Evolutionary conservation across 2,329 filamentous ascomycete genomes (phyloP).

Genomic region (Atkinsonella hypoxylon): DNA sequence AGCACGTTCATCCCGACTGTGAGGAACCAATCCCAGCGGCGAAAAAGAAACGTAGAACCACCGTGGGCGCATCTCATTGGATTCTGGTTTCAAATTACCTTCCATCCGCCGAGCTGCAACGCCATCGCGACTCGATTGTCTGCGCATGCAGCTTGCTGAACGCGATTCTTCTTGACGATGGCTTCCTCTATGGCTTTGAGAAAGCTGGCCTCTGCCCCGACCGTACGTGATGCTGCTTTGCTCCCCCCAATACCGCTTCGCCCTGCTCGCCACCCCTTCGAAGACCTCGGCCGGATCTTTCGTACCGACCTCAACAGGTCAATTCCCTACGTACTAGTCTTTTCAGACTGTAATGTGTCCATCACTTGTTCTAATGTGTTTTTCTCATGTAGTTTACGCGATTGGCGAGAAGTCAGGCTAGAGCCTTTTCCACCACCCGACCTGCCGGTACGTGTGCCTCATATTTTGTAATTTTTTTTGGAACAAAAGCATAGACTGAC

Average conservation of each 20-base stretch:
- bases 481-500: background rate
- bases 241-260: constrained; percentile 5
- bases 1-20: constrained; percentile 15
- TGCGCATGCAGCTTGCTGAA: constrained; percentile 22
- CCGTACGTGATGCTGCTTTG: constrained; percentile 31
- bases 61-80: background rate
- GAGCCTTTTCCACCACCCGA: constrained; percentile 79
- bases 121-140: constrained; percentile 6
- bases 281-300: background rate
- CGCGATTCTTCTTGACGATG: constrained; percentile 28
- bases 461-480: background rate
- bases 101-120: background rate
- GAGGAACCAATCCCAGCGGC: constrained; percentile 9
- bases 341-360: background rate
- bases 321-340: background rate
- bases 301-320: background rate
- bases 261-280: constrained; percentile 1
- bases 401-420: constrained; percentile 49
- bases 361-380: background rate
- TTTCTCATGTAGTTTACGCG: constrained; percentile 44
- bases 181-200: constrained; percentile 55
- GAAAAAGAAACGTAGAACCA: constrained; percentile 3
- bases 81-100: background rate
- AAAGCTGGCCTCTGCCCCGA: constrained; percentile 43
- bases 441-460: constrained; percentile 50